A percentile compares a stretch with the other conserved stretches of the same genome.
Conservation (phyloP, 805 yeast species). For the Maudiozyma turicensis region DNA sequence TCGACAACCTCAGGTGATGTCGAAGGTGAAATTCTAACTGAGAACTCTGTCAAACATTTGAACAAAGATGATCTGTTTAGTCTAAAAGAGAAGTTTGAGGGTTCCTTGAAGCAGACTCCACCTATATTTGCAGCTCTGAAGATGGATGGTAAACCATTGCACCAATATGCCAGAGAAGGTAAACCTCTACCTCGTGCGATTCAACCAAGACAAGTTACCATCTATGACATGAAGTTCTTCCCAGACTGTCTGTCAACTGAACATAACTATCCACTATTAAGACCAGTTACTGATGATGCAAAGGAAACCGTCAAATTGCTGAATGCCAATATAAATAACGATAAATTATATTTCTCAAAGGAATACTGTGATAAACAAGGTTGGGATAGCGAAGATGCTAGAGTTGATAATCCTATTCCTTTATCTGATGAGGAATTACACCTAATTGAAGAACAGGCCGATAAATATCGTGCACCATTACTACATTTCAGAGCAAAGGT, state of each 20-base stretch:
- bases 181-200: slow-evolving; percentile 78
- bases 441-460: slow-evolving; percentile 27
- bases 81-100: slow-evolving; percentile 59
- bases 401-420: slow-evolving; percentile 32
- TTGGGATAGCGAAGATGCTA: slow-evolving; percentile 32
- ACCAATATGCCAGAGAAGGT: slow-evolving; percentile 89
- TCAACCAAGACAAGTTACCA: slow-evolving; percentile 59
- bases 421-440: slow-evolving; percentile 29
- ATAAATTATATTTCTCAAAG: slow-evolving; percentile 48
- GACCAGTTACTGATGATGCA: slow-evolving; percentile 27
- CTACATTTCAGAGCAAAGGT: slow-evolving; percentile 70
- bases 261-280: slow-evolving; percentile 43
- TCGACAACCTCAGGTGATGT: slow-evolving; percentile 91
- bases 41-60: slow-evolving; percentile 47
- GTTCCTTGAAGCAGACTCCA: slow-evolving; percentile 79
- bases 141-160: slow-evolving; percentile 87
- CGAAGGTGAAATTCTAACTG: slow-evolving; percentile 71
- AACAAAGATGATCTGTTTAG: slow-evolving; percentile 41
- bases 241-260: slow-evolving; percentile 42
- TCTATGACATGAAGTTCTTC: slow-evolving; percentile 43
- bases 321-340: slow-evolving; percentile 52
- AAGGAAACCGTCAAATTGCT: slow-evolving; percentile 19
- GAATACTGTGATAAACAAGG: slow-evolving; percentile 41
- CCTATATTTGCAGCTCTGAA: slow-evolving; percentile 92
- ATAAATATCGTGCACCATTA: slow-evolving; percentile 48